These are phyloP conservation scores for Bassia scoparia DNA, from an alignment of 148 eudicot genomes.

Conservation along the genomic window DNA sequence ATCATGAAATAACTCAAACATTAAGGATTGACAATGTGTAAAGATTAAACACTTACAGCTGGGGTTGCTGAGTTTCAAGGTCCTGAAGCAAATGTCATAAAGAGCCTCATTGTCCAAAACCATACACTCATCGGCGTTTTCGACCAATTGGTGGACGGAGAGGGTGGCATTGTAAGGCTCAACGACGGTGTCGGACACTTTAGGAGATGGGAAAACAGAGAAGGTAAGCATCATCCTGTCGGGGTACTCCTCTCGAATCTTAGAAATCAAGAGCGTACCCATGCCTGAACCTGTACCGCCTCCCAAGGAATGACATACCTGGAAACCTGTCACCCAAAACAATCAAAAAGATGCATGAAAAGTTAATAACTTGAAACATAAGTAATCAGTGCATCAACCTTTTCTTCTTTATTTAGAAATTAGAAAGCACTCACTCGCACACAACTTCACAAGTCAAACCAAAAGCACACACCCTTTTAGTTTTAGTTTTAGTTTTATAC, in stretches of 20 bases:
- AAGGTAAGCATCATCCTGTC: conserved; percentile 80
- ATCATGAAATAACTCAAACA: neutral
- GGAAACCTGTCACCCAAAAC: conserved; percentile 56
- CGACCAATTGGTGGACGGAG: conserved; percentile 75
- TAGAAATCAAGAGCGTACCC: conserved; percentile 79
- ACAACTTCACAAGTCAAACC: conserved; percentile 5
- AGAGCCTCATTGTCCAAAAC: conserved; percentile 82
- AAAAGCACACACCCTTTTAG: no score
- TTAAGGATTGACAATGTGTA: neutral
- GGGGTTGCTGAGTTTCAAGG: conserved; percentile 72
- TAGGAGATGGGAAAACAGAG: conserved; percentile 78
- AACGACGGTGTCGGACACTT: conserved; percentile 76
- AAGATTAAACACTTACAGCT: conserved; percentile 38
- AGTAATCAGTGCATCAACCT: neutral
- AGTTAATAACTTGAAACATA: neutral
- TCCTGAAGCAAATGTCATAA: conserved; percentile 75
- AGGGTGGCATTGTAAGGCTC: conserved; percentile 86
- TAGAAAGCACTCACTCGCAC: neutral
- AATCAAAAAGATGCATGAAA: no score
- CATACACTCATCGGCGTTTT: conserved; percentile 85
- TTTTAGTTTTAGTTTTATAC: no score
- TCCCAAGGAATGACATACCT: conserved; percentile 80
- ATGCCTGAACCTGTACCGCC: conserved; percentile 88
- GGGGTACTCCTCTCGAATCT: conserved; percentile 77
- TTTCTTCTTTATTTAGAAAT: no score